Conservation (phyloP, 176 grass and related monocot genomes). For the Oryza brachyantha region DNA sequence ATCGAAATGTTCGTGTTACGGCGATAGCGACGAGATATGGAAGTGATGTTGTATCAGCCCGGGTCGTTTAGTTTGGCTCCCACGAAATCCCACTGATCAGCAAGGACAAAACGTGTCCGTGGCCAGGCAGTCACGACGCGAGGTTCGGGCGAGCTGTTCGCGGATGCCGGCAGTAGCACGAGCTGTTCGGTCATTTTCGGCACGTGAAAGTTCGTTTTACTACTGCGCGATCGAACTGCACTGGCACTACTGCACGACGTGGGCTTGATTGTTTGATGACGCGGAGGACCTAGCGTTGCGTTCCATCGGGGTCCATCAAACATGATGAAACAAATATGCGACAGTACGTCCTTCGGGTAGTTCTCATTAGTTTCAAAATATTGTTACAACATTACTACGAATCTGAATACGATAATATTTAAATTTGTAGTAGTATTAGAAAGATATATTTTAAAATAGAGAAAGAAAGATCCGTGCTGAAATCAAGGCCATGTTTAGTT, state of each 20-base stretch:
- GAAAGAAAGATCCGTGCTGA: no score
- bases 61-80: no score
- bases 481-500: no score
- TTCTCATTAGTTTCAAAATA: no score
- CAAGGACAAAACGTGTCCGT: neutral
- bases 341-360: neutral
- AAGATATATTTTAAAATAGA: no score
- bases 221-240: neutral
- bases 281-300: neutral
- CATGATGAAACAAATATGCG: neutral
- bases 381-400: no score
- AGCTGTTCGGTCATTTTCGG: neutral
- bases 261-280: neutral
- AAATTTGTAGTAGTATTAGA: no score
- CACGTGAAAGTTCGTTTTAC: neutral
- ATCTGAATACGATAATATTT: no score
- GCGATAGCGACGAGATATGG: neutral
- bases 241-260: neutral
- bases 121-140: no score
- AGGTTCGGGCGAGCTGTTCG: no score
- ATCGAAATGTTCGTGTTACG: no score
- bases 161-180: neutral
- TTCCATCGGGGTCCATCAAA: neutral
- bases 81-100: neutral
- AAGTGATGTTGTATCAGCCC: no score